These are phyloP conservation scores for Tolypocladium cylindrosporum DNA, from an alignment of 2,329 filamentous ascomycete genomes.

Conservation along the genomic window DNA sequence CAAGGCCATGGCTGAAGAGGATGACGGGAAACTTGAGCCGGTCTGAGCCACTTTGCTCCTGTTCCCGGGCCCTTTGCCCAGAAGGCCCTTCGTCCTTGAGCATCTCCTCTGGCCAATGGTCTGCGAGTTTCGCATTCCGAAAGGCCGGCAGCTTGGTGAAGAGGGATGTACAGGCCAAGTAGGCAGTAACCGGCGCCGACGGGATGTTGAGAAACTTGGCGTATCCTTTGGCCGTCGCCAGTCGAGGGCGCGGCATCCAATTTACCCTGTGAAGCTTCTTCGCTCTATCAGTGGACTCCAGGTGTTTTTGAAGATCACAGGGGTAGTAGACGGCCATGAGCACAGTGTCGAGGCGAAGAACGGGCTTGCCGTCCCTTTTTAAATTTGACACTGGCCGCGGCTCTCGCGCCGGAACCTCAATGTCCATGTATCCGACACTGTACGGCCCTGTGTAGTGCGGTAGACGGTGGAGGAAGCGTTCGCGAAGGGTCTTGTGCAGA, in stretches of 20 bases:
- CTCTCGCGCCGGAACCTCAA: conserved; percentile 47
- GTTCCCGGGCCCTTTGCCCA: conserved; percentile 12
- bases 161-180: conserved; percentile 47
- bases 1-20: conserved; percentile 57
- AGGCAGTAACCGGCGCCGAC: conserved; percentile 35
- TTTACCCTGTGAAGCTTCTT: conserved; percentile 41
- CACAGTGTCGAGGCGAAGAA: conserved; percentile 41
- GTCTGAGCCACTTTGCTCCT: conserved; percentile 12
- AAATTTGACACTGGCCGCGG: conserved; percentile 29
- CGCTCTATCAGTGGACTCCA: conserved; percentile 15
- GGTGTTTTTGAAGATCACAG: conserved; percentile 27
- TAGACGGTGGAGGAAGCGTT: conserved; percentile 35
- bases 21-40: conserved; percentile 48
- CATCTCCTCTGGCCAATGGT: conserved; percentile 37
- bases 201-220: conserved; percentile 49
- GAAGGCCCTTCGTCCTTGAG: conserved; percentile 23
- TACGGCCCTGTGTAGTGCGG: conserved; percentile 56
- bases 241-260: conserved; percentile 51
- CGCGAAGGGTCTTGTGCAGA: conserved; percentile 21
- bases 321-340: conserved; percentile 59
- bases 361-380: conserved; percentile 26
- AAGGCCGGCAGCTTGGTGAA: conserved; percentile 57
- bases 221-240: conserved; percentile 48
- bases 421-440: conserved; percentile 57
- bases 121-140: conserved; percentile 47